Evolutionary conservation across 345 rosid species (phyloP).

Genomic region (Brassica cretica): DNA sequence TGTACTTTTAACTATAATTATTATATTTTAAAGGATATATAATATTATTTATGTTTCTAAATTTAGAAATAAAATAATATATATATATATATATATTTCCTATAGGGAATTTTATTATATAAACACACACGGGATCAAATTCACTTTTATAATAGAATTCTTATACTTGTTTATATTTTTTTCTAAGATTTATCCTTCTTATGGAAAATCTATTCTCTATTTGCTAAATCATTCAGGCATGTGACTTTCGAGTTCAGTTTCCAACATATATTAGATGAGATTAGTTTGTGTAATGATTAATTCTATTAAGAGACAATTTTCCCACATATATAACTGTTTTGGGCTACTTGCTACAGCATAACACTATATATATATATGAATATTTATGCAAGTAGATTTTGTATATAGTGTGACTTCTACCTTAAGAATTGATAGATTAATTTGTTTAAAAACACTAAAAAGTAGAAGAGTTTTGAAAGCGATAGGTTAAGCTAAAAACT

Average conservation of each 20-base stretch:
- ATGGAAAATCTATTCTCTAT: not conserved
- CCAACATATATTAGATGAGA: not conserved
- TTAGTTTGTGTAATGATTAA: not conserved
- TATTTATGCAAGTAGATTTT: not conserved
- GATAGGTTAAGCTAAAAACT: not conserved
- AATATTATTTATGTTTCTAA: not conserved
- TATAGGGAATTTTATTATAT: too few relatives aligned
- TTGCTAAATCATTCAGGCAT: not conserved
- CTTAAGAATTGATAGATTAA: constrained; percentile 2
- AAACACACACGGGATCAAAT: not conserved
- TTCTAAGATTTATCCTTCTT: not conserved
- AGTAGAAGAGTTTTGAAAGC: not conserved
- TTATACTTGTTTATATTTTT: not conserved
- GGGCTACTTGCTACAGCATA: not conserved
- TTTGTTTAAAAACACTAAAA: not conserved
- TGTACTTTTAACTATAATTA: too few relatives aligned
- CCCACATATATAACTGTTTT: not conserved
- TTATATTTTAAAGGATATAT: too few relatives aligned
- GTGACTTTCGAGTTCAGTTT: not conserved
- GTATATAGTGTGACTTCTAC: not conserved
- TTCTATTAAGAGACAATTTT: not conserved
- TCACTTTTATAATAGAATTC: not conserved
- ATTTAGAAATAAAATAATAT: too few relatives aligned
- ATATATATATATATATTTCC: too few relatives aligned
- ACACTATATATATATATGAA: not conserved